Evolutionary conservation across 257 asterid genomes (phyloP), one percentile per base, ranked within the genome.

Genomic region (Euphrasia confusa): DNA sequence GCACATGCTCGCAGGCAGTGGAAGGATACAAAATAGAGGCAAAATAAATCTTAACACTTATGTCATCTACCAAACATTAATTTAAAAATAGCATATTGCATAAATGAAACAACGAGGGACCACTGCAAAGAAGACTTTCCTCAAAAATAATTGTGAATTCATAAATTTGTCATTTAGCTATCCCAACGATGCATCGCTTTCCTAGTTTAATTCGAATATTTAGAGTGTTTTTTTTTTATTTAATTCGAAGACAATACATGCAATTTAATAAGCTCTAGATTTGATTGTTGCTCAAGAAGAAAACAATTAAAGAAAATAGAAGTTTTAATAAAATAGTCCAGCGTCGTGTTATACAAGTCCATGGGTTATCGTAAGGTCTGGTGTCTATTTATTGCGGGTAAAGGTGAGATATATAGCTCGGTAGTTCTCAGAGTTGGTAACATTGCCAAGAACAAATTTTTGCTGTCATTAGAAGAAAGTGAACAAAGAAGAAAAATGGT

Each of bases 1-100:
- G 74, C 82, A 79, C 85, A 74, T 79, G 81, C 62, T 47, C 17
- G 63, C 79, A 42, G 17, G 55, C 27, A 50, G 55, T 15, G 55
- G 55, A 50, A 50, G 17, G 17, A 50, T 35, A 64, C 58, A 70
- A 64, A 60, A 64, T 60, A 35, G 27, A 65, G 75, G 69, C 32
- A 64, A 71, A 70, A 33, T 57, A 24, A 27, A 47, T 56, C 67
- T 30, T 26, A 54, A 18, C 67, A 39, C 61, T 30, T 71, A 74
- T 74, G 75, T 68, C 77, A 66, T 52, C 67, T 72, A 75, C 68
- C 73, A 44, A 50, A 63, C 66, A 40, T 71, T 58, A 4, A 60
- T 58, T 71, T 52, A 14, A 12, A 14, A 42, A 28, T 61, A 33
- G 64, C 44, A 73, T 61, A 79, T 68, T 67, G 71, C 70, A 70